Conservation (phyloP, 1,139 yeast species). For the Citeromyces siamensis region DNA sequence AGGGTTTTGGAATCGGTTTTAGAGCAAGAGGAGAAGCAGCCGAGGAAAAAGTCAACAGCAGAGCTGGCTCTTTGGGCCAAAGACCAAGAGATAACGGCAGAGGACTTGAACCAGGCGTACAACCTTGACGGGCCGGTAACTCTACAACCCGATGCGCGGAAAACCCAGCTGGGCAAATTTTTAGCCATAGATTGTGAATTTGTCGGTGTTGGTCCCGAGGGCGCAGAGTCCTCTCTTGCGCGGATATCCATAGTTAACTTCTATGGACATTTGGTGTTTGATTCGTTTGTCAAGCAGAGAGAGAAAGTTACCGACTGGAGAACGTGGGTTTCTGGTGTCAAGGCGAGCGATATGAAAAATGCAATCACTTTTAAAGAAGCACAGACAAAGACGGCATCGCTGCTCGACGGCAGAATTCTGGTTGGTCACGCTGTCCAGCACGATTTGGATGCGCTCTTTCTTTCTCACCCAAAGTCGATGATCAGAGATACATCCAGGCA, state of each 20-base stretch:
- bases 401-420: slow-evolving; percentile 39
- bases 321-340: slow-evolving; percentile 88
- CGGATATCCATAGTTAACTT: slow-evolving; percentile 81
- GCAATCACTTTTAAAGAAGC: slow-evolving; percentile 63
- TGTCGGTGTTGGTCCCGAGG: slow-evolving; percentile 80
- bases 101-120: slow-evolving; percentile 6
- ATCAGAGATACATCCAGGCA: slow-evolving; percentile 70
- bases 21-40: not conserved
- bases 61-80: slow-evolving; percentile 6
- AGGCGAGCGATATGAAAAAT: slow-evolving; percentile 50
- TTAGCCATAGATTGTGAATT: slow-evolving; percentile 89
- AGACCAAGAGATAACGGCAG: slow-evolving; percentile 5
- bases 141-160: slow-evolving; percentile 5
- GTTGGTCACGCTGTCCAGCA: slow-evolving; percentile 84
- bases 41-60: slow-evolving; percentile 3
- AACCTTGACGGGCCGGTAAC: not conserved
- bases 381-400: slow-evolving; percentile 37
- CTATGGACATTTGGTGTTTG: slow-evolving; percentile 61
- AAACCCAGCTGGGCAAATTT: slow-evolving; percentile 47
- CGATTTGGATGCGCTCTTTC: slow-evolving; percentile 55
- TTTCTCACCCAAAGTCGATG: slow-evolving; percentile 53
- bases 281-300: slow-evolving; percentile 62
- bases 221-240: slow-evolving; percentile 61
- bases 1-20: slow-evolving; percentile 6
- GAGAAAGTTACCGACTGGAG: slow-evolving; percentile 83